Percentiles rank a stretch among this genome's conserved stretches.
Evolutionary conservation across 306 rosid genomes (phyloP).

Genomic region (Abrus precatorius): DNA sequence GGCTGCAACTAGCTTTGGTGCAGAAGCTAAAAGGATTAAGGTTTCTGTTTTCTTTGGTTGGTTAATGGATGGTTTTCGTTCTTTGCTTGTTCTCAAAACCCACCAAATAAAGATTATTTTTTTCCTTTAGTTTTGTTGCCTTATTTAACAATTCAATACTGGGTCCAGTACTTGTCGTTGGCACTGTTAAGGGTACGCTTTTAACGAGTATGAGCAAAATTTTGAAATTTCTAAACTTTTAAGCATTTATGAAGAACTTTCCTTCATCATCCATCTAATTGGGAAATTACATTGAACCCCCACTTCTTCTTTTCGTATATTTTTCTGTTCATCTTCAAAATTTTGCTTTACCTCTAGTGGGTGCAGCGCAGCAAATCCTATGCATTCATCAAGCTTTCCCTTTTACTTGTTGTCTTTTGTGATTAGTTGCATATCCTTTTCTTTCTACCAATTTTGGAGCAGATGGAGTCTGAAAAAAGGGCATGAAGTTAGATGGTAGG

Average conservation of each 20-base stretch:
- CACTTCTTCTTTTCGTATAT: slow-evolving; percentile 22
- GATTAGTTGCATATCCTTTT: slow-evolving; percentile 23
- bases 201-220: not conserved
- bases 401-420: not conserved
- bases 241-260: not conserved
- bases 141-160: not conserved
- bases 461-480: not conserved
- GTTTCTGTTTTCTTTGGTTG: slow-evolving; percentile 47
- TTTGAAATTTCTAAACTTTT: not conserved
- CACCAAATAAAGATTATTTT: slow-evolving; percentile 3
- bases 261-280: not conserved
- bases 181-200: slow-evolving; percentile 27
- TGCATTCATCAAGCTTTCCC: slow-evolving; percentile 29
- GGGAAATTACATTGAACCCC: not conserved
- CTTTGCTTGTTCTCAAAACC: slow-evolving; percentile 25
- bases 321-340: slow-evolving; percentile 16
- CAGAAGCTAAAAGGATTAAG: slow-evolving; percentile 87
- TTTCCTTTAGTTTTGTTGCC: slow-evolving; percentile 1
- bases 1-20: slow-evolving; percentile 82
- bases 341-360: slow-evolving; percentile 19
- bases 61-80: not conserved
- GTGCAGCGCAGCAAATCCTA: not conserved
- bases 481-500: not conserved
- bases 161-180: slow-evolving; percentile 12
- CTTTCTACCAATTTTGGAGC: slow-evolving; percentile 24